phyloP scores from a whole-genome alignment of 2,329 filamentous ascomycete species.

The Biscogniauxia mediterranea region DNA sequence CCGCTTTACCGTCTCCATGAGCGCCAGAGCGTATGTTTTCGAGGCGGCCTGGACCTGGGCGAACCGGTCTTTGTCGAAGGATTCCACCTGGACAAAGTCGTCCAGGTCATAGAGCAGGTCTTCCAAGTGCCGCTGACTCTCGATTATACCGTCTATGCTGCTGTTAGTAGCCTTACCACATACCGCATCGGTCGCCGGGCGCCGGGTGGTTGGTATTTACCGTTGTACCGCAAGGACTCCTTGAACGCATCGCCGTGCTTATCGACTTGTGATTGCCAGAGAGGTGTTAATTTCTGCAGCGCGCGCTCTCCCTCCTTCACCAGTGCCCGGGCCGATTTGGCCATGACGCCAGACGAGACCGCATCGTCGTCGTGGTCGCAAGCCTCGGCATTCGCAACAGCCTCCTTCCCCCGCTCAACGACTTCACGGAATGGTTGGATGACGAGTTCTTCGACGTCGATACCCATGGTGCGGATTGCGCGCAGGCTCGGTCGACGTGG shows the following conservation, averaged over 20 bases:
- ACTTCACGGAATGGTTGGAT: conserved; percentile 41
- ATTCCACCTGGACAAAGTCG: conserved; percentile 39
- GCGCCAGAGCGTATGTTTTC: conserved; percentile 40
- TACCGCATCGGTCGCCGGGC: background rate
- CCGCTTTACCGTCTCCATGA: conserved; percentile 37
- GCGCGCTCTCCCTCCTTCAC: conserved; percentile 39
- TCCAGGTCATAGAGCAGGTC: conserved; percentile 45
- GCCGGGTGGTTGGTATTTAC: conserved; percentile 21
- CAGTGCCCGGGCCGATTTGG: conserved; percentile 34
- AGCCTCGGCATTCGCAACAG: conserved; percentile 33
- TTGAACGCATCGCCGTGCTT: conserved; percentile 38
- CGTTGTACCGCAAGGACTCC: conserved; percentile 35
- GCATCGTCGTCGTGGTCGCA: conserved; percentile 18
- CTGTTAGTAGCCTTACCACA: conserved; percentile 12
- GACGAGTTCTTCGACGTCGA: conserved; percentile 28
- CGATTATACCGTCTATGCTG: conserved; percentile 19
- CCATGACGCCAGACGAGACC: conserved; percentile 30
- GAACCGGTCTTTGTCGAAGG: conserved; percentile 38
- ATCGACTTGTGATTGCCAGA: conserved; percentile 38
- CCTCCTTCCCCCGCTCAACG: conserved; percentile 38
- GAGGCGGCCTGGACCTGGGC: conserved; percentile 38
- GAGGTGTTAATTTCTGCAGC: conserved; percentile 36
- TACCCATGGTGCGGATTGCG: conserved; percentile 17
- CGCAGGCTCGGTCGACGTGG: background rate
- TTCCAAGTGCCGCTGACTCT: conserved; percentile 33